These are phyloP conservation scores for Termitomyces titanicus DNA, from an alignment of 768 basidiomycete genomes.

Conservation along the genomic window DNA sequence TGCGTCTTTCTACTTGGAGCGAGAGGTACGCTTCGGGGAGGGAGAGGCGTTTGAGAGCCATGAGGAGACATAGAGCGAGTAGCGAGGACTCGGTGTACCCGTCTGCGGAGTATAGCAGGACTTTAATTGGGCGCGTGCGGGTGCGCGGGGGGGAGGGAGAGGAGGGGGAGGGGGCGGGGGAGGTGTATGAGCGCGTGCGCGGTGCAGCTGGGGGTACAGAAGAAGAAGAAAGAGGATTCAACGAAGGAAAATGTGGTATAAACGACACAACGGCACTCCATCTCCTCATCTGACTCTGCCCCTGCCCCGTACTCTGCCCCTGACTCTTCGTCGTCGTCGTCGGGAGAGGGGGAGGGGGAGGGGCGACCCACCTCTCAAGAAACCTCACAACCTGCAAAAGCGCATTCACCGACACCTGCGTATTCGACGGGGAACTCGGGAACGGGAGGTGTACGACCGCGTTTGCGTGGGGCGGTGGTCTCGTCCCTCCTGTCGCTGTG, in stretches of 20 bases:
- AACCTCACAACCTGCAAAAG: conserved; percentile 65
- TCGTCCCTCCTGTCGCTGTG: conserved; percentile 24
- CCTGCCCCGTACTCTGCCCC: no score
- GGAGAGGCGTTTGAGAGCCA: conserved; percentile 63
- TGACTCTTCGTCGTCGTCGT: no score
- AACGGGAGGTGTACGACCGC: conserved; percentile 74
- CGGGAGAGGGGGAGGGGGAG: conserved; percentile 22
- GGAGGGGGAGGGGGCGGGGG: conserved; percentile 19
- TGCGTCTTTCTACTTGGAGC: conserved; percentile 73
- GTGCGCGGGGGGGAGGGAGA: conserved; percentile 16
- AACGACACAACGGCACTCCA: conserved; percentile 43
- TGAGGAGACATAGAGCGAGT: conserved; percentile 81
- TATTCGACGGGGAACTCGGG: conserved; percentile 62
- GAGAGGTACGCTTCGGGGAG: conserved; percentile 92
- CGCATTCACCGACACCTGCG: conserved; percentile 47
- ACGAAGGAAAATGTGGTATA: conserved; percentile 35
- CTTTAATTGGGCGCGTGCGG: conserved; percentile 62
- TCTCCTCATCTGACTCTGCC: no score
- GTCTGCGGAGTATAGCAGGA: conserved; percentile 80
- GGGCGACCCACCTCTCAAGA: conserved; percentile 61
- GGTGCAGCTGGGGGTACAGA: conserved; percentile 12
- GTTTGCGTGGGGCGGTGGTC: conserved; percentile 70
- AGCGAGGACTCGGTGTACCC: conserved; percentile 93
- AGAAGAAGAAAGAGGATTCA: conserved; percentile 18
- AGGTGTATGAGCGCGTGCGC: conserved; percentile 31